Conservation (phyloP, 2,329 filamentous ascomycete species). For the Colletotrichum nymphaeae region DNA sequence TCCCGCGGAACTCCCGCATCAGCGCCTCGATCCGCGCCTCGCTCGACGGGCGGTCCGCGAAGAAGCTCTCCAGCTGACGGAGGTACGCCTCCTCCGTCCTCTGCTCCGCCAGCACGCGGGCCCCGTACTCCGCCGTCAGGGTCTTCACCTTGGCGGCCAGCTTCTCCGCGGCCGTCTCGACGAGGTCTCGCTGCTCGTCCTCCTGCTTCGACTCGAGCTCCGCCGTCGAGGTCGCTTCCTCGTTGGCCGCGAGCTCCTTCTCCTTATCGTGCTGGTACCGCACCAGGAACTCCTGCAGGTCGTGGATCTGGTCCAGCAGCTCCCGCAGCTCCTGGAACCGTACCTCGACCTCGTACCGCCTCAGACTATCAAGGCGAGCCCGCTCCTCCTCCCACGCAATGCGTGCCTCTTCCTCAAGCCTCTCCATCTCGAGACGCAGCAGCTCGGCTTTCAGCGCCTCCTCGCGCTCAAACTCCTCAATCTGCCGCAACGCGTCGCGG, state of each 20-base stretch:
- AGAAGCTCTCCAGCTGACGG: constrained; percentile 51
- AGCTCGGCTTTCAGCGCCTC: constrained; percentile 55
- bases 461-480: constrained; percentile 61
- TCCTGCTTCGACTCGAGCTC: constrained; percentile 48
- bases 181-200: constrained; percentile 45
- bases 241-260: constrained; percentile 39
- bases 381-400: constrained; percentile 52
- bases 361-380: constrained; percentile 48
- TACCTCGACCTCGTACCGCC: constrained; percentile 50
- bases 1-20: constrained; percentile 48
- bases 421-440: constrained; percentile 50
- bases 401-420: constrained; percentile 47
- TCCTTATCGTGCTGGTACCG: constrained; percentile 52
- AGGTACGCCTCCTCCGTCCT: constrained; percentile 58
- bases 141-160: constrained; percentile 47
- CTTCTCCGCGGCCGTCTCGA: constrained; percentile 40
- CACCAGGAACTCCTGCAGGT: constrained; percentile 53
- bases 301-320: constrained; percentile 53
- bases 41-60: constrained; percentile 41
- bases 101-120: constrained; percentile 54
- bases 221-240: constrained; percentile 40
- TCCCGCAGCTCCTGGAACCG: constrained; percentile 52
- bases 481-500: constrained; percentile 49
- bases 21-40: constrained; percentile 43
- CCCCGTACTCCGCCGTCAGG: constrained; percentile 54